These are phyloP conservation scores for Botrytis aclada DNA, from an alignment of 2,329 filamentous ascomycete genomes.

Conservation along the genomic window DNA sequence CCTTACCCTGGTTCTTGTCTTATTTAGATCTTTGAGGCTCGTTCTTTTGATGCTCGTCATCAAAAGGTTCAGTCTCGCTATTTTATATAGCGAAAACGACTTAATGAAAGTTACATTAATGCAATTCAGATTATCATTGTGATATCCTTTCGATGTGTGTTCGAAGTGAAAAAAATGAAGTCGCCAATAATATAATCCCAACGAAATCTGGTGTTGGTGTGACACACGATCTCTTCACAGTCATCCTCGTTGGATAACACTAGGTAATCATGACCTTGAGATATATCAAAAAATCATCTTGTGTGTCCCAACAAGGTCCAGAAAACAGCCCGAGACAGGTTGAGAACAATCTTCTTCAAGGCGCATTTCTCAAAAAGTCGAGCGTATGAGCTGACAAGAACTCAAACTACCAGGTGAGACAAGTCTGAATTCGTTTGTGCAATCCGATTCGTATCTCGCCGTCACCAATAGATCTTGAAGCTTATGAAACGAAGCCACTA, in stretches of 20 bases:
- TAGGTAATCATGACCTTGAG: background rate
- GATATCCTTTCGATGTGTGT: background rate
- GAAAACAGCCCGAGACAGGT: background rate
- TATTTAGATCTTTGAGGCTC: constrained; percentile 8
- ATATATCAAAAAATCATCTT: background rate
- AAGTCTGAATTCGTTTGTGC: background rate
- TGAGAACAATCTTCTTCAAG: background rate
- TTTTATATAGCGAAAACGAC: constrained; percentile 1
- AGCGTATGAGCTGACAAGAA: background rate
- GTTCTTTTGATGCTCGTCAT: background rate
- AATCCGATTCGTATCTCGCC: background rate
- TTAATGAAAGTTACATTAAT: constrained; percentile 7
- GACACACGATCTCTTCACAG: background rate
- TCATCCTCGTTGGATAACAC: background rate
- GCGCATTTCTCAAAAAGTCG: background rate
- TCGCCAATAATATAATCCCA: background rate
- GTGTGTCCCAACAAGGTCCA: background rate
- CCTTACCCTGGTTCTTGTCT: constrained; percentile 3
- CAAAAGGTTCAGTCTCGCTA: background rate
- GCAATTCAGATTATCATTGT: background rate
- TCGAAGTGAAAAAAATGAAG: background rate
- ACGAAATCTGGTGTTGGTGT: background rate
- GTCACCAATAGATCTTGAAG: background rate
- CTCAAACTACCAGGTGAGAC: background rate
- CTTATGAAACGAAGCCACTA: background rate